Evolutionary conservation across 1,284 basidiomycete genomes (phyloP).

Genomic region (Ustilago loliicola): DNA sequence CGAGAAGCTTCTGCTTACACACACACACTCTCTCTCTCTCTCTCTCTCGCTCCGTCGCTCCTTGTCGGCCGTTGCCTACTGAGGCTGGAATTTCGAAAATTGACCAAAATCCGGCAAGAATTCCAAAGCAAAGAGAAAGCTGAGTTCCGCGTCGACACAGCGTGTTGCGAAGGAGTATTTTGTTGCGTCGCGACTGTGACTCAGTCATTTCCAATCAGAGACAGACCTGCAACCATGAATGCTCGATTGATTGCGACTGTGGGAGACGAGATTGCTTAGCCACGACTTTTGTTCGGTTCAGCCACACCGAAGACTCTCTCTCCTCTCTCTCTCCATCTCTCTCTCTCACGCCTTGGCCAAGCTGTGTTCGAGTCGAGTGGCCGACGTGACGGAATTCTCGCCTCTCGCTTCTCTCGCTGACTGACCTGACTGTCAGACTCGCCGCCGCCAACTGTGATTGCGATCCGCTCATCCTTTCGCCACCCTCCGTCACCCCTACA

Average conservation of each 20-base stretch:
- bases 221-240: background rate
- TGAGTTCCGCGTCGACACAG: constrained; percentile 4
- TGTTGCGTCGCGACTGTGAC: constrained; percentile 3
- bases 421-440: constrained; percentile 7
- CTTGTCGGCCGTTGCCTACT: constrained; percentile 2
- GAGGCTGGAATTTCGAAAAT: background rate
- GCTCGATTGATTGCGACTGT: background rate
- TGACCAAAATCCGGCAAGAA: background rate
- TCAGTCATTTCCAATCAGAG: background rate
- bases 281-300: background rate
- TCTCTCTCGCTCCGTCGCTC: background rate
- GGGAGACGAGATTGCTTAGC: constrained; percentile 8
- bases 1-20: no score
- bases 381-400: constrained; percentile 5
- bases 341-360: constrained; percentile 5
- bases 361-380: background rate
- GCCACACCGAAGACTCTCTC: constrained; percentile 17
- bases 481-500: constrained; percentile 6
- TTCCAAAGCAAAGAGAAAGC: background rate
- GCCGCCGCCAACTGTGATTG: background rate
- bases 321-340: background rate
- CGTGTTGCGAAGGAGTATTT: background rate
- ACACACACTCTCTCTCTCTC: no score
- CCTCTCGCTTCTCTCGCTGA: background rate
- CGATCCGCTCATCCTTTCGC: constrained; percentile 18